Evolutionary conservation across 768 basidiomycete species (phyloP).

Genomic region (Termitomyces sp.): DNA sequence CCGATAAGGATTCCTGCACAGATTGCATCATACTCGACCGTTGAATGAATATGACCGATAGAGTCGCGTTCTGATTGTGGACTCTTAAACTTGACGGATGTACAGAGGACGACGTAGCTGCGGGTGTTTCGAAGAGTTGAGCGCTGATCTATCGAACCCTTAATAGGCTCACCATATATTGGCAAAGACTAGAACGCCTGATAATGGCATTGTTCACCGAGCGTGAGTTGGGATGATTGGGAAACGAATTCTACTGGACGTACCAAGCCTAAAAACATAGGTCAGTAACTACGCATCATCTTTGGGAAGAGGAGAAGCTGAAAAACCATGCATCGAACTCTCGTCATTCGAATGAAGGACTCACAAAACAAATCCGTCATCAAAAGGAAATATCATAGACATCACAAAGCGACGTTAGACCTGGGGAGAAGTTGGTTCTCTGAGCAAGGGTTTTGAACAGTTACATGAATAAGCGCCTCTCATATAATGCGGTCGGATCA

Average conservation of each 20-base stretch:
- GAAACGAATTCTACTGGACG: background rate
- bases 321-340: background rate
- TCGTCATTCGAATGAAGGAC: background rate
- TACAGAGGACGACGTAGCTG: conserved; percentile 12
- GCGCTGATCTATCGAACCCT: background rate
- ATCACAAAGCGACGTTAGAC: background rate
- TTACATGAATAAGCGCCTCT: too few species aligned
- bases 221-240: background rate
- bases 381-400: background rate
- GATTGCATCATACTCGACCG: conserved; percentile 4
- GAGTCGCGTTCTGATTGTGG: background rate
- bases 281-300: background rate
- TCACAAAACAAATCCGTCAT: conserved; percentile 3
- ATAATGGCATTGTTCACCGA: background rate
- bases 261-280: conserved; percentile 3
- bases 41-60: background rate
- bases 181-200: conserved; percentile 4
- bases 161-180: conserved; percentile 12
- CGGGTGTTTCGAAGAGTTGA: background rate
- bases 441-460: too few species aligned
- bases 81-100: background rate
- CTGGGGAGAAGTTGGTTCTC: background rate
- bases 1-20: conserved; percentile 11
- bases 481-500: too few species aligned
- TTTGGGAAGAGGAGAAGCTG: background rate